Evolutionary conservation across 257 asterid species (phyloP).

Genomic region (Handroanthus guayacan): DNA sequence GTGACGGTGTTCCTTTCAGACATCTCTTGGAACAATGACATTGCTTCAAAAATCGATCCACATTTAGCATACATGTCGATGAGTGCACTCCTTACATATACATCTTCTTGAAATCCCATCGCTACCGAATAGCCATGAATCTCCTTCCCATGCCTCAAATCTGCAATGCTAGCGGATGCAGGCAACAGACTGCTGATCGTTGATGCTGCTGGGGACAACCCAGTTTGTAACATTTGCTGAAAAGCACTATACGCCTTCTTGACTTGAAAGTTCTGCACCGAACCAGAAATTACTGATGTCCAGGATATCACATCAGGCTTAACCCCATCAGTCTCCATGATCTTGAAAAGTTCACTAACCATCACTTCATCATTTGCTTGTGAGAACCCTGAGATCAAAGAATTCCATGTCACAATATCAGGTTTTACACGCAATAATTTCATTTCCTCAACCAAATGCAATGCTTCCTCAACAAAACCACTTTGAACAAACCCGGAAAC

Average conservation of each 20-base stretch:
- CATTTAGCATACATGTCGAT: conserved; percentile 84
- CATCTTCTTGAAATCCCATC: conserved; percentile 55
- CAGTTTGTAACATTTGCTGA: conserved; percentile 52
- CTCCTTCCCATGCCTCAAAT: conserved; percentile 66
- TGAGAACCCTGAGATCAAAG: conserved; percentile 73
- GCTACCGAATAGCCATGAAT: conserved; percentile 64
- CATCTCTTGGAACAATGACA: conserved; percentile 50
- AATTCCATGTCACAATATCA: conserved; percentile 70
- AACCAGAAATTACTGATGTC: conserved; percentile 75
- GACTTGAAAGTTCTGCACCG: conserved; percentile 61
- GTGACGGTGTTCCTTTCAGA: conserved; percentile 56
- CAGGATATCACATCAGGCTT: conserved; percentile 74
- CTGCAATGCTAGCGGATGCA: conserved; percentile 60
- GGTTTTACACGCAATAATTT: conserved; percentile 48
- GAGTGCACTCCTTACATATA: conserved; percentile 64
- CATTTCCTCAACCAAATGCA: conserved; percentile 56
- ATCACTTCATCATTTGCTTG: conserved; percentile 52
- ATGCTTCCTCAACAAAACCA: conserved; percentile 46
- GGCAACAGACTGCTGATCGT: conserved; percentile 72
- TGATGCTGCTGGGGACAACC: conserved; percentile 58
- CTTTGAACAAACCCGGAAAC: conserved; percentile 64
- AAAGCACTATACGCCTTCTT: conserved; percentile 53
- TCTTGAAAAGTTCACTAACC: conserved; percentile 46
- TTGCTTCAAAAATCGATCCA: conserved; percentile 58
- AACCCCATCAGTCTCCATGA: conserved; percentile 50